Evolutionary conservation across 768 basidiomycete genomes (phyloP).

Genomic region (Peribolospora kevripleyi): DNA sequence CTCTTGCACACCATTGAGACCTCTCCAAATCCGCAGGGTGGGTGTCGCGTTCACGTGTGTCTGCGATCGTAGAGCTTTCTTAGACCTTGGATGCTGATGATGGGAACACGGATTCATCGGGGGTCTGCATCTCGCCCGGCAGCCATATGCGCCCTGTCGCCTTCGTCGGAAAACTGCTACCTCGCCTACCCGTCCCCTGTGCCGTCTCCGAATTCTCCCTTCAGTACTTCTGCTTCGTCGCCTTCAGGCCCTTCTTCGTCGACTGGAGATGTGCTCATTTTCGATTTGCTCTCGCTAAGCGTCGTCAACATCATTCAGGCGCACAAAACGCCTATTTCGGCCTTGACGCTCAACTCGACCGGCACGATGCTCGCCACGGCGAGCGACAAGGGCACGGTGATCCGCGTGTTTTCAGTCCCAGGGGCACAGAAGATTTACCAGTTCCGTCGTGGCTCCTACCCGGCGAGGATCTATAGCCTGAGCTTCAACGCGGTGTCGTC

Average conservation of each 20-base stretch:
- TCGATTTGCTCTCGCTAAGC: conserved; percentile 73
- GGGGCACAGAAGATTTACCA: conserved; percentile 84
- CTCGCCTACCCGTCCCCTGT: conserved; percentile 91
- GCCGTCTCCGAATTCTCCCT: conserved; percentile 47
- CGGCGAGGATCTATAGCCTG: conserved; percentile 59
- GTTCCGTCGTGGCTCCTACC: conserved; percentile 71
- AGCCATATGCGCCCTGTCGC: conserved; percentile 89
- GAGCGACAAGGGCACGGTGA: conserved; percentile 86
- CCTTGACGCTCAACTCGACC: conserved; percentile 56
- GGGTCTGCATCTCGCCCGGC: background rate
- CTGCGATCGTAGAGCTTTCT: background rate
- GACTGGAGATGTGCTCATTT: conserved; percentile 59
- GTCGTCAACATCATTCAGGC: conserved; percentile 92
- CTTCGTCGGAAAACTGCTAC: conserved; percentile 75
- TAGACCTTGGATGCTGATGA: background rate
- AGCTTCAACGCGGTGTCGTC: conserved; percentile 62
- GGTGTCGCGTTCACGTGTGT: conserved; percentile 9
- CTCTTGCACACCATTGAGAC: conserved; percentile 94
- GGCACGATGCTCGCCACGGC: conserved; percentile 83
- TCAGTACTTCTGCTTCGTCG: conserved; percentile 24
- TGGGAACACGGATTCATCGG: background rate
- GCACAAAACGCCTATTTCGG: conserved; percentile 79
- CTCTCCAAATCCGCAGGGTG: conserved; percentile 79
- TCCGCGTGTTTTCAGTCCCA: conserved; percentile 78
- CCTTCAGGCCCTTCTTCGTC: conserved; percentile 21